These are phyloP conservation scores for Alternaria hordeiaustralica DNA, from an alignment of 2,329 filamentous ascomycete genomes.

Conservation along the genomic window DNA sequence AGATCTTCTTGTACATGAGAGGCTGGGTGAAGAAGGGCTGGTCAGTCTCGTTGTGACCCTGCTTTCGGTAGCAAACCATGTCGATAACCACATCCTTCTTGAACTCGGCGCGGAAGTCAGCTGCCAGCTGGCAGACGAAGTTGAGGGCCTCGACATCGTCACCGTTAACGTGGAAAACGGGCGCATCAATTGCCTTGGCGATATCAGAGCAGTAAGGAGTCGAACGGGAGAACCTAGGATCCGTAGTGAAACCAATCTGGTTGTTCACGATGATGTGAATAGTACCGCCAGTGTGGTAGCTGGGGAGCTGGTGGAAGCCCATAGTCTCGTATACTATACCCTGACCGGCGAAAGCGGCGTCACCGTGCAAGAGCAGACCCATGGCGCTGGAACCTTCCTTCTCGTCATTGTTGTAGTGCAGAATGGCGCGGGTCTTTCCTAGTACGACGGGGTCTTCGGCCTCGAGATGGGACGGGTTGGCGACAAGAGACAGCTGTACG, in stretches of 20 bases:
- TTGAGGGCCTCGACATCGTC: slow-evolving; percentile 98
- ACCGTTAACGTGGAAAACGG: slow-evolving; percentile 98
- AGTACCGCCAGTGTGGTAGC: slow-evolving; percentile 96
- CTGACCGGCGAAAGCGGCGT: slow-evolving; percentile 95
- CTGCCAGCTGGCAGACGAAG: slow-evolving; percentile 95
- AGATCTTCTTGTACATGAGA: slow-evolving; percentile 98
- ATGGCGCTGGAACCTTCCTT: slow-evolving; percentile 87
- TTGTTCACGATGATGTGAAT: slow-evolving; percentile 99
- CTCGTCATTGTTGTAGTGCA: slow-evolving; percentile 99
- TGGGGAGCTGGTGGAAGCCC: slow-evolving; percentile 93
- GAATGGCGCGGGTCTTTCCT: slow-evolving; percentile 95
- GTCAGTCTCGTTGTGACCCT: slow-evolving; percentile 99
- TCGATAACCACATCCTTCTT: slow-evolving; percentile 98
- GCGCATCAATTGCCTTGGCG: slow-evolving; percentile 97
- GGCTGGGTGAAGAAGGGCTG: slow-evolving; percentile 99
- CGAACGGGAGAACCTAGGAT: slow-evolving; percentile 94
- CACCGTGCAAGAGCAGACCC: slow-evolving; percentile 94
- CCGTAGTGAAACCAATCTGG: slow-evolving; percentile 99
- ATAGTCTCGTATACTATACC: slow-evolving; percentile 98
- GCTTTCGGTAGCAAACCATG: slow-evolving; percentile 97
- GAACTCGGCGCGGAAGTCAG: slow-evolving; percentile 98
- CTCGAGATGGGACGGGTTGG: slow-evolving; percentile 97
- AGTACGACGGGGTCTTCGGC: slow-evolving; percentile 97
- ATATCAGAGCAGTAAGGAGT: slow-evolving; percentile 99
- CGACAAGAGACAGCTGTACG: slow-evolving; percentile 97